Evolutionary conservation across 1,284 basidiomycete species (phyloP).

Genomic region (Phellinidium pouzarii): DNA sequence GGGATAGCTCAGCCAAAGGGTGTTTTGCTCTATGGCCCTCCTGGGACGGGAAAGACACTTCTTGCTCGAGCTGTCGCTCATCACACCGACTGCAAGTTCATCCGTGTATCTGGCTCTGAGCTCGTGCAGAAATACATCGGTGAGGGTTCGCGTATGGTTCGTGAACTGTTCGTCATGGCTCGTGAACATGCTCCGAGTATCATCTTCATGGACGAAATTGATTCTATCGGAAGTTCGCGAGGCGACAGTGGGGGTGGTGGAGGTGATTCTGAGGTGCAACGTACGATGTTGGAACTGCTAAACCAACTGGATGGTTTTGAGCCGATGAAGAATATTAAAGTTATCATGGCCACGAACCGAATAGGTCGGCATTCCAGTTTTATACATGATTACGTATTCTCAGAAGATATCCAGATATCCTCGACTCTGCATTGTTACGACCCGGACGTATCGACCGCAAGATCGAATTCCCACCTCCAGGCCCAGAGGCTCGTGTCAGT

Average conservation of each 20-base stretch:
- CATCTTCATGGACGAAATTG: constrained; percentile 99
- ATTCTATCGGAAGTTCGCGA: constrained; percentile 92
- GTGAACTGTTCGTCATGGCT: constrained; percentile 98
- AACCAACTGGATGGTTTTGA: constrained; percentile 99
- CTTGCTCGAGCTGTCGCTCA: constrained; percentile 93
- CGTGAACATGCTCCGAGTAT: constrained; percentile 98
- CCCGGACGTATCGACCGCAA: constrained; percentile 98
- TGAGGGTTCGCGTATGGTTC: constrained; percentile 93
- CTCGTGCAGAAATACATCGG: constrained; percentile 99
- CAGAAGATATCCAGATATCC: constrained; percentile 59
- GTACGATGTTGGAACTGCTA: constrained; percentile 95
- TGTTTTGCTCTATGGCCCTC: constrained; percentile 92
- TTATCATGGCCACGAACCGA: constrained; percentile 99
- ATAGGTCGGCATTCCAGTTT: constrained; percentile 56
- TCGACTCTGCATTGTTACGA: constrained; percentile 90
- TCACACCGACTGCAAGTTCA: constrained; percentile 98
- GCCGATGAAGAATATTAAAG: constrained; percentile 97
- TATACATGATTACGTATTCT: background rate
- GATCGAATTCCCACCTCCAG: constrained; percentile 98
- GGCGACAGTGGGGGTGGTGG: constrained; percentile 86
- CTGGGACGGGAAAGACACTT: constrained; percentile 95
- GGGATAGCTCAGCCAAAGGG: constrained; percentile 99
- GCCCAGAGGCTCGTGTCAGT: constrained; percentile 93
- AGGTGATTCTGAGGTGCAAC: constrained; percentile 95
- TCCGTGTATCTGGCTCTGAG: constrained; percentile 92